Base-by-base conservation (phyloP, 176 grass and related monocot species). In the Cymbopogon citratus region DNA sequence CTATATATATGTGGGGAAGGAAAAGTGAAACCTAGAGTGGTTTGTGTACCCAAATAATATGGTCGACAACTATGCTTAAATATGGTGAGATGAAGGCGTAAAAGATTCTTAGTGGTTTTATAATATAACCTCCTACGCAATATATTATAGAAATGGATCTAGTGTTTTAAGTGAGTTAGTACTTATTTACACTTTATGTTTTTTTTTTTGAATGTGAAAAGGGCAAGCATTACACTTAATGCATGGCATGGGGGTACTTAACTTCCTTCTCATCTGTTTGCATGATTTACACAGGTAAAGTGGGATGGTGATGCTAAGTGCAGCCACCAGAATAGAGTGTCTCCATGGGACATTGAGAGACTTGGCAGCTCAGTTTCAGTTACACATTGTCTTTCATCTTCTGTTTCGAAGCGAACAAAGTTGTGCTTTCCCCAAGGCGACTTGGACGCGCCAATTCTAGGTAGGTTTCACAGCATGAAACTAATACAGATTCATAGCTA, bases 311-410 rank as follows among this genome's bases (percentile, higher is more conserved):
- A 36, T 36, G 5, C 35, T 36, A 36, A 36, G 35, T 3, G 5
- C 35, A 36, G 35, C 35, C 35, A 36, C 35, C 35, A 36, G 35
- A 36, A 36, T 36, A 36, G 84, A 98, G 80, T 95, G 66, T 99
- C 92, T 85, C 96, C 96, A 16, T 99, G 96, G 96, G 91, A 95
- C 45, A 90, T 99, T 4, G 89, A 99, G 66, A 82, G 73, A 43
- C 43, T 89, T 87, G 84, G 90, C 66, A 80, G 85, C 81, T 77
- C 81, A 36, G 26, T 87, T 79, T 88, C 77, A 24, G 82, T 86
- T 64, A 63, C 48, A 57, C 63, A 82, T 62, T 81, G 63, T 69
- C 78, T 93, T 49, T 82, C 90, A 33, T 40, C 77, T 82, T 81
- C 85, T 34, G 81, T 80, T 63, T 93, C 83, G 0, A 99, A 99